phyloP scores from a whole-genome alignment of 2,329 filamentous ascomycete species.

The Amylocarpus encephaloides region DNA sequence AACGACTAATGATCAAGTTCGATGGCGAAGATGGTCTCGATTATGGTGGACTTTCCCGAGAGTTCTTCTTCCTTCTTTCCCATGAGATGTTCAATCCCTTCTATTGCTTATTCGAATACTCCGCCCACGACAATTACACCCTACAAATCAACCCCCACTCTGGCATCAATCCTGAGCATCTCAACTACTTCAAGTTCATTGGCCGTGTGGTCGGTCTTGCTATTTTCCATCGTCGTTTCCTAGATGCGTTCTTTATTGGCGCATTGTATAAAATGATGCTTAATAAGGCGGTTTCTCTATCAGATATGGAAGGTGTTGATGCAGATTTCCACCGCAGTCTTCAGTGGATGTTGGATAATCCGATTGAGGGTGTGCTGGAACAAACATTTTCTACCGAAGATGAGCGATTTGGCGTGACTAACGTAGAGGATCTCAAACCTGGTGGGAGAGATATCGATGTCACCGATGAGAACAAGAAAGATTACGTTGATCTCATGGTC shows the following conservation, averaged over 20 bases:
- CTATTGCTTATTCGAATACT: conserved; percentile 99
- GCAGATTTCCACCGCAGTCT: conserved; percentile 95
- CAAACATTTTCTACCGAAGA: conserved; percentile 96
- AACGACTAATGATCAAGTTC: conserved; percentile 98
- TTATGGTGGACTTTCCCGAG: conserved; percentile 93
- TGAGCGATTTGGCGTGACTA: conserved; percentile 91
- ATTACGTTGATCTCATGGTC: conserved; percentile 97
- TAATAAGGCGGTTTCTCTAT: conserved; percentile 81
- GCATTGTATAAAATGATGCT: conserved; percentile 99
- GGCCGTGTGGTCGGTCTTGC: conserved; percentile 92
- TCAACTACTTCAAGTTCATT: conserved; percentile 99
- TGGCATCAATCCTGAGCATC: conserved; percentile 96
- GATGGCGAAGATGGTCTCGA: conserved; percentile 97
- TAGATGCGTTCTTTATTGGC: conserved; percentile 98
- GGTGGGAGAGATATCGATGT: conserved; percentile 88
- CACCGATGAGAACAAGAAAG: conserved; percentile 97
- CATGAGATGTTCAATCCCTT: conserved; percentile 99
- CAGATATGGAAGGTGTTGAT: conserved; percentile 98
- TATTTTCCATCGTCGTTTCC: conserved; percentile 95
- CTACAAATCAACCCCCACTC: conserved; percentile 99
- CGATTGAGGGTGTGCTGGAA: conserved; percentile 91
- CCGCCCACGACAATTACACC: conserved; percentile 98
- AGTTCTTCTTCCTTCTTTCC: conserved; percentile 98
- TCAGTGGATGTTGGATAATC: conserved; percentile 97
- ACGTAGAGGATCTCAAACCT: conserved; percentile 89